Evolutionary conservation across 345 rosid genomes (phyloP).

Genomic region (Arabis alpina): DNA sequence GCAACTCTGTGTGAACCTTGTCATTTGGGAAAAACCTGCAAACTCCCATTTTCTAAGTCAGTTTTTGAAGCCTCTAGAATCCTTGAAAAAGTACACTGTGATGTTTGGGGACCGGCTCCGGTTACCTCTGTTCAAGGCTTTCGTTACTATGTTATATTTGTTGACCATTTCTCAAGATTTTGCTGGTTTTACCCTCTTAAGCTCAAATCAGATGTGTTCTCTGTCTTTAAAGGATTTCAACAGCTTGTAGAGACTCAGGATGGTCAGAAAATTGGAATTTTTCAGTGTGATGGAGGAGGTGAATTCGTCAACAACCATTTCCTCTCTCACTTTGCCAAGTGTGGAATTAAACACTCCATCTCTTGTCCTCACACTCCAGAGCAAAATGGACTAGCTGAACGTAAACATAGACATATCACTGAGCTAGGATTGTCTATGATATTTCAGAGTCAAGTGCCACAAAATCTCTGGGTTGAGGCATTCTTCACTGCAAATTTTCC

Average conservation of each 20-base stretch:
- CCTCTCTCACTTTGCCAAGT: neutral
- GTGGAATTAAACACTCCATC: neutral
- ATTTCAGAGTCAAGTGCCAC: neutral
- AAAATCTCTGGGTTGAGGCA: neutral
- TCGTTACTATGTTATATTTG: neutral
- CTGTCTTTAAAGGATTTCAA: too few relatives aligned
- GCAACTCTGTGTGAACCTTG: neutral
- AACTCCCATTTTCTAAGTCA: too few relatives aligned
- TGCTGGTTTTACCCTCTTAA: neutral
- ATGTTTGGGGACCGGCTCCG: too few relatives aligned
- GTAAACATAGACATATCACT: neutral
- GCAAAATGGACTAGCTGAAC: neutral
- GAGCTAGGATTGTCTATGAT: neutral
- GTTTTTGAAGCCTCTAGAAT: too few relatives aligned
- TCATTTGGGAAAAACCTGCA: neutral
- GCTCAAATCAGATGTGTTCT: too few relatives aligned
- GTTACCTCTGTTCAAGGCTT: too few relatives aligned
- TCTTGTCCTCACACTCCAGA: neutral
- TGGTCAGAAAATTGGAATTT: neutral
- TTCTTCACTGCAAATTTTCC: neutral
- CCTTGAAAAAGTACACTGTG: too few relatives aligned
- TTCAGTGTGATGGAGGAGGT: neutral
- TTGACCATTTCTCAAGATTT: neutral
- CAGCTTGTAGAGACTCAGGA: too few relatives aligned
- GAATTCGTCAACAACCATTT: neutral